Base-by-base conservation (phyloP, 2,329 filamentous ascomycete genomes). In the Metarhizium humberi region DNA sequence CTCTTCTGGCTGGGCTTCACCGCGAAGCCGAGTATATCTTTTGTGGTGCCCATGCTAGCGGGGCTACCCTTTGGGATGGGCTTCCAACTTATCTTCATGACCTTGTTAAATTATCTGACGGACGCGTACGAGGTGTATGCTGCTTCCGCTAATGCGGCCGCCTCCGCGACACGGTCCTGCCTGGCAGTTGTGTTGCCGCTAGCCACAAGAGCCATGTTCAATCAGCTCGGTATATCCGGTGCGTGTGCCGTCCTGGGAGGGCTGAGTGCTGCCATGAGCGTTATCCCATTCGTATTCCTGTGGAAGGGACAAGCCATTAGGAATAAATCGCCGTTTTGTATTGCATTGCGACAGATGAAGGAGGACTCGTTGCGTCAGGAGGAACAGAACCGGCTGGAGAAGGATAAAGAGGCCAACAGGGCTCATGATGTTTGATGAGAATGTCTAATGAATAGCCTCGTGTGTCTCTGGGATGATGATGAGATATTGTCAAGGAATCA, bases 131-230 rank as follows among this genome's bases (percentile, higher is more conserved):
- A 82, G 59, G 77, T 83, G 49, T 87, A 80, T 61, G 81, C 83
- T 50, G 84, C 85, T 65, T 84, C 86, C 25, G 92, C 88, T 65
- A 97, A 80, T 48, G 92, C 94, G 65, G 87, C 76, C 53, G 95
- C 73, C 73, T 97, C 94, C 55, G 95, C 72, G 72, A 96, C 88
- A 1, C 92, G 94, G 54, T 94, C 94, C 87, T 90, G 97, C 69
- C 95, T 92, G 1, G 90, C 91, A 48, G 92, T 96, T 0, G 70
- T 84, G 1, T 71, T 87, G 49, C 83, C 84, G 4, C 71, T 87
- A 18, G 78, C 78, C 11, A 77, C 77, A 3, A 67, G 70, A 2
- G 71, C 71, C 56, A 79, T 81, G 75, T 81, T 81, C 57, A 56
- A 60, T 2, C 65, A 64, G 3, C 69, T 81, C 1, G 74, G 74